Percentiles rank a stretch among this genome's conserved stretches.
phyloP scores from a whole-genome alignment of 2,329 filamentous ascomycete genomes.

The Claviceps sp. region DNA sequence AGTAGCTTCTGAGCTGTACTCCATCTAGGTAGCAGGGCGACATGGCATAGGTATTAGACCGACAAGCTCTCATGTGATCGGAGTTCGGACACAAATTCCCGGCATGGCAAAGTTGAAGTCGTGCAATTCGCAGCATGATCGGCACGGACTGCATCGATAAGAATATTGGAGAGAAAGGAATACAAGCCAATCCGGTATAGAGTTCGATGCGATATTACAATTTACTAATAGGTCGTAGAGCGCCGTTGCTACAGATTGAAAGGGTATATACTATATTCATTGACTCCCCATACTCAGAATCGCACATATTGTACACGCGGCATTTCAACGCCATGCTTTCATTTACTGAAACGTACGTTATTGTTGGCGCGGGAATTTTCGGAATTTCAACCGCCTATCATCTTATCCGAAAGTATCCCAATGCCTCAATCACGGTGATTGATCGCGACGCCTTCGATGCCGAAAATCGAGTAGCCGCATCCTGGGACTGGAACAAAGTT shows the following conservation, averaged over 20 bases:
- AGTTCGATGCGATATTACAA: no score
- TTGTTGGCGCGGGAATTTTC: conserved; percentile 53
- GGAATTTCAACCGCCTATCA: conserved; percentile 54
- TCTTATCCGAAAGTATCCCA: conserved; percentile 36
- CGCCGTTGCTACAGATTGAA: no score
- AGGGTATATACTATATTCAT: no score
- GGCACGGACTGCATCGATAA: no score
- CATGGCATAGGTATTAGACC: no score
- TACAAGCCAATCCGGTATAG: no score
- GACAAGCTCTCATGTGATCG: neutral
- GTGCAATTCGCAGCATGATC: no score
- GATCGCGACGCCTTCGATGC: conserved; percentile 42
- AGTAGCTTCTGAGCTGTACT: no score
- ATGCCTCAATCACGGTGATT: conserved; percentile 40
- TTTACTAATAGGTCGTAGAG: no score
- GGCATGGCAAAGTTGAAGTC: neutral
- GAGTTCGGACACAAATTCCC: neutral
- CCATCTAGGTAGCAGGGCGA: no score
- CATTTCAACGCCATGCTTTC: conserved; percentile 10
- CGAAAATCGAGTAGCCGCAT: conserved; percentile 40
- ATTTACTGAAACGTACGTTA: conserved; percentile 31
- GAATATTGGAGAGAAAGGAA: no score
- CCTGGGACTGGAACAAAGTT: conserved; percentile 63
- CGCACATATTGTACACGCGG: neutral
- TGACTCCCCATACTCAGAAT: no score